These are phyloP conservation scores for Chrysanthemum makinoi DNA, from an alignment of 129 eudicot species.

Conservation along the genomic window DNA sequence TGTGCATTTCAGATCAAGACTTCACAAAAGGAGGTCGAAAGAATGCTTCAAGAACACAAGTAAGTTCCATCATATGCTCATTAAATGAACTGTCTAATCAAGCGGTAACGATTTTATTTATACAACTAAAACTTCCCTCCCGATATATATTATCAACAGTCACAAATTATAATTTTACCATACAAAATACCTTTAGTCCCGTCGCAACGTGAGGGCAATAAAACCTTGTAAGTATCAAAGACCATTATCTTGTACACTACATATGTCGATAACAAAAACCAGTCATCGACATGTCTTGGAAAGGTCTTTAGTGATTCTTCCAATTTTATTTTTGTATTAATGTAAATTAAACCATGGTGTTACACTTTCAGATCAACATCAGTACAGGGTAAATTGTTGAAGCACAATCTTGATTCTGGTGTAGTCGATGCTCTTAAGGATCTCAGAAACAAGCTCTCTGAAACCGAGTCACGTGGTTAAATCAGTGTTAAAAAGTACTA, in stretches of 20 bases:
- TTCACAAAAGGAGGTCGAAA: conserved; percentile 75
- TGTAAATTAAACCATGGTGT: not conserved
- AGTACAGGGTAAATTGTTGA: conserved; percentile 70
- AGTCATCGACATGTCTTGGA: no score
- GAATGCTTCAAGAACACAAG: conserved; percentile 68
- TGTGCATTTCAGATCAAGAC: conserved; percentile 64
- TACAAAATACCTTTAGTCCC: no score
- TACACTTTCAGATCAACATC: conserved; percentile 49
- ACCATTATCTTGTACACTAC: no score
- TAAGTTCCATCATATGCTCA: conserved; percentile 23
- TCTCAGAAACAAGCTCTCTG: conserved; percentile 67
- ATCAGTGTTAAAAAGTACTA: not conserved
- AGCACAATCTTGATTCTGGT: conserved; percentile 76
- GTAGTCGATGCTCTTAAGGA: conserved; percentile 90
- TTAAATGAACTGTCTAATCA: not conserved
- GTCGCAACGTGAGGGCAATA: no score
- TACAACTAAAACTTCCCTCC: no score
- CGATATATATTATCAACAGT: no score
- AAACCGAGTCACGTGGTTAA: conserved; percentile 31
- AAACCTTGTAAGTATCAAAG: no score
- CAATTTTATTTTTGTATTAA: not conserved
- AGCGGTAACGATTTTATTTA: no score
- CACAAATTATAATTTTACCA: no score
- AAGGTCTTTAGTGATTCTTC: no score
- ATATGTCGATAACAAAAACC: no score